Percentiles rank a stretch among this genome's conserved stretches.
These are phyloP conservation scores for Hymenotorrendiella dingleyae DNA, from an alignment of 2,329 filamentous ascomycete genomes.

Conservation along the genomic window DNA sequence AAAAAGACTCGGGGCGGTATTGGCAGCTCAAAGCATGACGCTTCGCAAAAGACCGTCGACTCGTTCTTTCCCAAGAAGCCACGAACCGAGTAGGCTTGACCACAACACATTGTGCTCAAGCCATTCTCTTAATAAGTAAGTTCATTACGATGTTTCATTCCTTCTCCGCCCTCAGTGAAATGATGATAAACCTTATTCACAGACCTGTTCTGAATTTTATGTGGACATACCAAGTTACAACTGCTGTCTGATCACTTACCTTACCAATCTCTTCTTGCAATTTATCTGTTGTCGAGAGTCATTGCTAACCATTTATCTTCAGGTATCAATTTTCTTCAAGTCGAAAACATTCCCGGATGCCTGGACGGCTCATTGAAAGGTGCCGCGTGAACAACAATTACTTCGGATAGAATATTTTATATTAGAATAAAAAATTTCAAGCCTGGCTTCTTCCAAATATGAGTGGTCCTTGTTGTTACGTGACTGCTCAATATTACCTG, in stretches of 20 bases:
- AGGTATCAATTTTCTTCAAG: no score
- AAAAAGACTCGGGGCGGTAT: constrained; percentile 79
- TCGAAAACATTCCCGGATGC: no score
- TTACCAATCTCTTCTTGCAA: no score
- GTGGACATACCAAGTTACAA: constrained; percentile 70
- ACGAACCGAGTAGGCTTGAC: constrained; percentile 25
- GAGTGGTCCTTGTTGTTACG: no score
- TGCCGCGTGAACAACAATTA: no score
- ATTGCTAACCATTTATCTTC: no score
- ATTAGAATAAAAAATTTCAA: no score
- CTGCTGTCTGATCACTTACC: constrained; percentile 74
- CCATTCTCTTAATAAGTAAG: constrained; percentile 34
- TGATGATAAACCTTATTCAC: constrained; percentile 71
- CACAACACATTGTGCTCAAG: background rate
- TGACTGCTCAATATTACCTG: no score
- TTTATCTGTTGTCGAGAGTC: no score
- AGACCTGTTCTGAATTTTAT: constrained; percentile 78
- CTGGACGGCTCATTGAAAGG: no score
- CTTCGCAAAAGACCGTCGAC: constrained; percentile 68
- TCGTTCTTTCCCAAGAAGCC: constrained; percentile 64
- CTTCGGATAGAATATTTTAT: no score
- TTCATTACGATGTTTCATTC: constrained; percentile 18
- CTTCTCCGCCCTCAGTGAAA: constrained; percentile 33
- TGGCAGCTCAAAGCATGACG: constrained; percentile 70
- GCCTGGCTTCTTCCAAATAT: no score